A percentile compares a stretch with the other conserved stretches of the same genome.
Conservation (phyloP, 2,329 filamentous ascomycete genomes). For the Cladosporium sphaerospermum region DNA sequence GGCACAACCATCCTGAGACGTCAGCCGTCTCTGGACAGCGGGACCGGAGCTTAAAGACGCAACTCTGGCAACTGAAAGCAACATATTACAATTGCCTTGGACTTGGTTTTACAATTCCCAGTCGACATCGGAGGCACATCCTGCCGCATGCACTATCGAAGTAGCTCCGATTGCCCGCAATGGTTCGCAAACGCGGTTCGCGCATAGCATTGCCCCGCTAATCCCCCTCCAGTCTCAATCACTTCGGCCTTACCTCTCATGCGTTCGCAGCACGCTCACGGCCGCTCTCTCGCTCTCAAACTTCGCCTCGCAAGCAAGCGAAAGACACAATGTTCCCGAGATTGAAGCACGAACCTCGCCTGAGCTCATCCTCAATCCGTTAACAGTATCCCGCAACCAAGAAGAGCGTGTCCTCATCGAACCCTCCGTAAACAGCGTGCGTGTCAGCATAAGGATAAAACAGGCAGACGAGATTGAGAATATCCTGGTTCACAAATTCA, state of each 20-base stretch:
- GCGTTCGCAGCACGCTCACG: slow-evolving; percentile 88
- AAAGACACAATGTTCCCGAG: slow-evolving; percentile 96
- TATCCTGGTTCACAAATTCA: slow-evolving; percentile 98
- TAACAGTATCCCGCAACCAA: slow-evolving; percentile 89
- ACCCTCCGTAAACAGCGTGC: slow-evolving; percentile 92
- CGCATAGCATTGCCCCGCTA: slow-evolving; percentile 3
- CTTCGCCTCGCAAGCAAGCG: slow-evolving; percentile 93
- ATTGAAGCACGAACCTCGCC: slow-evolving; percentile 90
- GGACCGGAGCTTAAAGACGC: neutral
- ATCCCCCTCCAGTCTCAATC: slow-evolving; percentile 69
- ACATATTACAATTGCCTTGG: neutral
- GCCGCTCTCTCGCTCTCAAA: slow-evolving; percentile 90
- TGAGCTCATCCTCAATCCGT: slow-evolving; percentile 84
- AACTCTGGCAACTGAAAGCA: neutral
- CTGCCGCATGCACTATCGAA: slow-evolving; percentile 7
- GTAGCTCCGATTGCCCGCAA: neutral
- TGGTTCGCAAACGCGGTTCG: neutral
- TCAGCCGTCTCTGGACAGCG: neutral
- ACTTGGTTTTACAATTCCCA: neutral
- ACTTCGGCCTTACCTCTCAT: slow-evolving; percentile 90
- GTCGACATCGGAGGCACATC: neutral
- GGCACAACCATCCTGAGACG: neutral
- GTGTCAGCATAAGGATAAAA: slow-evolving; percentile 98
- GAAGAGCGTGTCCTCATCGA: slow-evolving; percentile 96
- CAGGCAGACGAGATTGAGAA: slow-evolving; percentile 98